Evolutionary conservation across 2,329 filamentous ascomycete species (phyloP), one percentile per base, ranked within the genome.

Genomic region (Arachnomyces sp.): DNA sequence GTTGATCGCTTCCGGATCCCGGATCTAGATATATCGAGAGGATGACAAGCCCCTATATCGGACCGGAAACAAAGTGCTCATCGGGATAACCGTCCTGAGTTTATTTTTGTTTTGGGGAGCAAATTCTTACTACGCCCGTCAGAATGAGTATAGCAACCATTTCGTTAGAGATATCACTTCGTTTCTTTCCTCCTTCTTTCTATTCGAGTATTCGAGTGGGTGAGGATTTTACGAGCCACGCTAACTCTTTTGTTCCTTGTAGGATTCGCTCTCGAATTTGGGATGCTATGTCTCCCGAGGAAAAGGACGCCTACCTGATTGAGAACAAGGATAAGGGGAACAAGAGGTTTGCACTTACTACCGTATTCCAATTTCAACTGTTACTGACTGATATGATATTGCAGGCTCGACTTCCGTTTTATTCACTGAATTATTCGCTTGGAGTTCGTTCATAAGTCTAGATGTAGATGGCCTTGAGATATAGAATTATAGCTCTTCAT

Each of bases 41-140:
- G 63, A 68, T 41, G 76, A 79, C 41, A 63, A 65, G 4, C 75
- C 76, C 0, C 71, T 73, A 49, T 80, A 78, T 53, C 71, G 73
- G 43, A 66, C 52, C 3, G 76, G 76, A 7, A 80, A 80, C 58
- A 73, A 65, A 16, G 70, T 77, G 2, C 64, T 77, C 36, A 68
- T 81, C 16, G 70, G 63, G 1, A 64, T 80, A 36, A 60, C 70
- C 2, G 65, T 63, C 0, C 64, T 75, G 18, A 67, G 69, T 14
- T 50, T 77, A 7, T 54, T 68, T 0, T 49, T 70, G 0, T 78
- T 79, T 34, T 17, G 78, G 25, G 61, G 57, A 2, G 56, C 59
- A 13, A 65, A 64, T 39, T 43, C 49, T 4, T 67, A 65, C 47
- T 67, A 66, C 39, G 49, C 62, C 4, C 57, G 55, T 52, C 56